Conservation (phyloP, 1,284 basidiomycete species). For the Trametes sp. region DNA sequence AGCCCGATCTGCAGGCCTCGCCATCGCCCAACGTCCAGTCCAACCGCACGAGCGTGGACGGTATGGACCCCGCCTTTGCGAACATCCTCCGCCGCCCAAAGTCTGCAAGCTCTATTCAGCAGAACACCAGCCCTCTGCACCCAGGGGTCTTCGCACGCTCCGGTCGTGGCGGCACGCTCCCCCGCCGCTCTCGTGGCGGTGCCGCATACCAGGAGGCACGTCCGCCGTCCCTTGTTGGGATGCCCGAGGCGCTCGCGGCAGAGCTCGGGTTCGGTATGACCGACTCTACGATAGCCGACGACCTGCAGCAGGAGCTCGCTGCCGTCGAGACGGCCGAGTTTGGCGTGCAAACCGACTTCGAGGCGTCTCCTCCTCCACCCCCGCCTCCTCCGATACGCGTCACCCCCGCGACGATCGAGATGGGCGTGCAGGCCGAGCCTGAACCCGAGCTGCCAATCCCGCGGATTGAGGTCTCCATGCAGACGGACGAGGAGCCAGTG, state of each 20-base stretch:
- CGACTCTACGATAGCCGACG: slow-evolving; percentile 44
- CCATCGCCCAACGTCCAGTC: slow-evolving; percentile 51
- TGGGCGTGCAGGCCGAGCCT: slow-evolving; percentile 56
- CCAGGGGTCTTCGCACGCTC: slow-evolving; percentile 58
- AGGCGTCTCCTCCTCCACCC: slow-evolving; percentile 45
- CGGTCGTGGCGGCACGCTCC: slow-evolving; percentile 55
- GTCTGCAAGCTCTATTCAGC: slow-evolving; percentile 56
- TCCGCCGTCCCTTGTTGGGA: slow-evolving; percentile 71
- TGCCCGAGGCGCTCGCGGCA: slow-evolving; percentile 71
- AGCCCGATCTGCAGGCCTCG: slow-evolving; percentile 47
- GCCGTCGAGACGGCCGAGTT: slow-evolving; percentile 65
- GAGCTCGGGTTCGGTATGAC: slow-evolving; percentile 67
- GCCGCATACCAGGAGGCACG: slow-evolving; percentile 69
- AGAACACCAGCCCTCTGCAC: slow-evolving; percentile 62
- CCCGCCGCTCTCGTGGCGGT: slow-evolving; percentile 64
- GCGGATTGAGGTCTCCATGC: slow-evolving; percentile 55
- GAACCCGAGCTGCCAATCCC: slow-evolving; percentile 47
- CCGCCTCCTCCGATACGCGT: slow-evolving; percentile 37
- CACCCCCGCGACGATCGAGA: slow-evolving; percentile 42
- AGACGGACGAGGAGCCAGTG: slow-evolving; percentile 53
- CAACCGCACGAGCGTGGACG: slow-evolving; percentile 75
- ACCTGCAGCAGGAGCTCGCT: slow-evolving; percentile 45
- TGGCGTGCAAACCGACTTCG: slow-evolving; percentile 67
- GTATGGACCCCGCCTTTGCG: slow-evolving; percentile 85
- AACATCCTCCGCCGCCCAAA: slow-evolving; percentile 72